Evolutionary conservation across 2,329 filamentous ascomycete species (phyloP), one percentile per base, ranked within the genome.

Genomic region (Penicillium capsulatum): DNA sequence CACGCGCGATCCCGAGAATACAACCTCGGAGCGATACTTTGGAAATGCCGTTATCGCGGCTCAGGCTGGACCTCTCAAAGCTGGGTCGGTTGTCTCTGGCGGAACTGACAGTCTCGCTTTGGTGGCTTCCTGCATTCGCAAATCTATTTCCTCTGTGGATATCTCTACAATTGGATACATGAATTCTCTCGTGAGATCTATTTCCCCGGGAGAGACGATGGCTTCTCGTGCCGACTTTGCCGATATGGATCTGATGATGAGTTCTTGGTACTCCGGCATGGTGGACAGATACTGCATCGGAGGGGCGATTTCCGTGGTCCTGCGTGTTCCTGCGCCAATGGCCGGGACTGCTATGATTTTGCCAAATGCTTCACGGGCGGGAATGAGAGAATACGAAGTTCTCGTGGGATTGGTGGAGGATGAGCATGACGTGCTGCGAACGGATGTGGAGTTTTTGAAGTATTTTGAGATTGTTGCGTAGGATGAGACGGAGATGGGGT

Each of bases 171-270:
- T 50, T 32, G 36, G 22, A 8, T 19, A 44, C 14, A 38, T 52
- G 38, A 45, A 47, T 5, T 32, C 42, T 0, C 43, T 56, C 19
- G 26, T 44, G 4, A 36, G 31, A 32, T 50, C 48, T 2, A 43
- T 56, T 14, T 27, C 43, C 9, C 45, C 38, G 2, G 42, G 38
- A 2, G 43, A 55, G 27, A 49, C 17, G 7, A 16, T 54, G 15
- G 40, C 26, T n/a, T 34, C 35, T 3, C 35, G 37, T 16, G 44
- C 41, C 8, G 48, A 57, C 17, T 54, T 53, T 17, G 26, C 29
- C 7, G 37, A 46, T 15, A 51, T 54, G 51, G 53, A 56, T 17
- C 9, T 56, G 4, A 40, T 56, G 14, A 50, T 55, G 44, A 57
- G 52, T 27, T 50, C 42, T 13, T 57, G 54, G 54, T 47, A 47